phyloP scores from a whole-genome alignment of 768 basidiomycete species.

The Leucogyrophana mollusca region DNA sequence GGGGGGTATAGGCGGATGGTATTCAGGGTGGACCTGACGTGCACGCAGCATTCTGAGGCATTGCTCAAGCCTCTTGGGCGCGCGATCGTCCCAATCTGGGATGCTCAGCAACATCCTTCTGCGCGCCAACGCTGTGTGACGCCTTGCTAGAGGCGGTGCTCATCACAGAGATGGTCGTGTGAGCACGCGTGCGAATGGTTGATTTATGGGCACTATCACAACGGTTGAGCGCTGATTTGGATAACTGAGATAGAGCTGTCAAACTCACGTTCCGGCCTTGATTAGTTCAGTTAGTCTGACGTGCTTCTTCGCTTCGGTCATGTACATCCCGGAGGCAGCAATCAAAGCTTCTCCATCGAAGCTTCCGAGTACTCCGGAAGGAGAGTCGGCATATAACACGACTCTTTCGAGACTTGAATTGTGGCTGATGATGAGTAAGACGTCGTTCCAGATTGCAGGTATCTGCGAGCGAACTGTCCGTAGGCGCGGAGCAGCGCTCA shows the following conservation, averaged over 20 bases:
- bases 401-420: constrained; percentile 52
- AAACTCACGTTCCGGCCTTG: constrained; percentile 50
- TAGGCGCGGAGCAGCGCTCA: constrained; percentile 41
- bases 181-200: constrained; percentile 35
- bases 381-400: constrained; percentile 30
- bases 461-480: constrained; percentile 51
- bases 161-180: constrained; percentile 23
- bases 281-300: constrained; percentile 52
- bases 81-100: no score
- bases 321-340: constrained; percentile 52
- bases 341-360: constrained; percentile 31
- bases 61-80: no score
- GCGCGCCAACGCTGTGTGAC: no score
- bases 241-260: constrained; percentile 9
- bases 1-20: no score
- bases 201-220: constrained; percentile 17
- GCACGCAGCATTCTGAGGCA: no score
- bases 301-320: constrained; percentile 55
- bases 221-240: constrained; percentile 1
- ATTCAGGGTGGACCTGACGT: no score
- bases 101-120: no score
- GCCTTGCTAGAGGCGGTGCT: no score
- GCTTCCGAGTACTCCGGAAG: constrained; percentile 8
- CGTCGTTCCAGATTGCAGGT: constrained; percentile 58
- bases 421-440: constrained; percentile 46